phyloP scores from a whole-genome alignment of 2,329 filamentous ascomycete species.

The Capronia epimyces region DNA sequence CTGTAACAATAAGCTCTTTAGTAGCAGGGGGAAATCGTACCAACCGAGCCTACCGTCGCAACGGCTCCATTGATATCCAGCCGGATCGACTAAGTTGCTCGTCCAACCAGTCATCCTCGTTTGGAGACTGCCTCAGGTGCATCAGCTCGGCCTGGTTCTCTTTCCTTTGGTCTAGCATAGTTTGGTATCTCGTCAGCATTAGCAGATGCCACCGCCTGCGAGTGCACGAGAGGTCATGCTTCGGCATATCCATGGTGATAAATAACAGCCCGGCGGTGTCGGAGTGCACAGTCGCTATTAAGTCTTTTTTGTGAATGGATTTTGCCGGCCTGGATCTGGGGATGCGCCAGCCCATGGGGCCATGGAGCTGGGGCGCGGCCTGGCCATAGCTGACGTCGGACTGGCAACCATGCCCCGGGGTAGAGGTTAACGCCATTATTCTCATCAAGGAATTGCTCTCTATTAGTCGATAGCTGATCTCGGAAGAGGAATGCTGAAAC shows the following conservation, averaged over 20 bases:
- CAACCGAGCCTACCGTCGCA: background rate
- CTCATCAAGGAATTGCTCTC: background rate
- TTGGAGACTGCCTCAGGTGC: background rate
- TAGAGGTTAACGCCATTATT: background rate
- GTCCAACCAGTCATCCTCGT: background rate
- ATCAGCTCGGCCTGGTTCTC: background rate
- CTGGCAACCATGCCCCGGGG: background rate
- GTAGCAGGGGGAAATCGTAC: background rate
- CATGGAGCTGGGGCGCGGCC: background rate
- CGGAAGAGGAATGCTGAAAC: background rate
- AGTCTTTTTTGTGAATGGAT: background rate
- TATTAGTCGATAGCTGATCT: background rate
- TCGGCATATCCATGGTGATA: background rate
- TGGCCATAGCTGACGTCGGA: background rate
- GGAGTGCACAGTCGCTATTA: background rate
- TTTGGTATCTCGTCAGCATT: background rate
- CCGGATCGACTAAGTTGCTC: background rate
- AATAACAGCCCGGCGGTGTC: conserved; percentile 1
- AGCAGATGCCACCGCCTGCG: background rate
- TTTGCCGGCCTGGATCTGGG: background rate
- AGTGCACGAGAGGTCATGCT: background rate
- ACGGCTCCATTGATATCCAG: background rate
- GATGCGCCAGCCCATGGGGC: conserved; percentile 1
- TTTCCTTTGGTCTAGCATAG: background rate
- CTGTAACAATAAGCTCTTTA: background rate